Evolutionary conservation across 2,329 filamentous ascomycete genomes (phyloP).

Genomic region (Fusarium sublunatum): DNA sequence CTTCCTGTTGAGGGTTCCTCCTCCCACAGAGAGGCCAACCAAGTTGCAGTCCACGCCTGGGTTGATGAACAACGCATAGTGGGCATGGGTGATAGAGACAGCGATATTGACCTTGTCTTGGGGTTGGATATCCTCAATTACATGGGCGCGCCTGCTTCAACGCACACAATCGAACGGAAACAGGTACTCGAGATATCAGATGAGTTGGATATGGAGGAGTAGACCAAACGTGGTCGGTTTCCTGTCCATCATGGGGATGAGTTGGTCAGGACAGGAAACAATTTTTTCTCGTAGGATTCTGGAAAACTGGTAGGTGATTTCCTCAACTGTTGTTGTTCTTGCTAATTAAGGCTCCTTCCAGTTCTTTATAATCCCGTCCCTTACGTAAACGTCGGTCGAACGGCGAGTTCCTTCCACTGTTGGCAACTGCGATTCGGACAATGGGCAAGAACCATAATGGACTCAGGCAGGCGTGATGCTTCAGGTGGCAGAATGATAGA

Average conservation of each 20-base stretch:
- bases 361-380: neutral
- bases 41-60: neutral
- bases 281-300: neutral
- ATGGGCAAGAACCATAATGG: neutral
- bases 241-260: neutral
- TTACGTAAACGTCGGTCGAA: constrained; percentile 9
- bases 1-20: too few species aligned
- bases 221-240: neutral
- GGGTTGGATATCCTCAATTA: neutral
- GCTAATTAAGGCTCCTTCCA: neutral
- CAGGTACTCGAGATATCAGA: neutral
- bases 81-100: neutral
- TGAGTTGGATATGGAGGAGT: constrained; percentile 5
- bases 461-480: constrained; percentile 7
- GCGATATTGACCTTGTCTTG: neutral
- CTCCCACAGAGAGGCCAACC: neutral
- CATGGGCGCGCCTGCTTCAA: neutral
- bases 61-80: neutral
- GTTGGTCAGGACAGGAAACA: neutral
- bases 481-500: constrained; percentile 6
- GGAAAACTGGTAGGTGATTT: neutral
- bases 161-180: neutral
- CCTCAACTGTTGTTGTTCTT: neutral
- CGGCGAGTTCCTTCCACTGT: constrained; percentile 1
- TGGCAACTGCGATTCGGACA: constrained; percentile 2